Conservation (phyloP, 768 basidiomycete genomes). For the Rhizopogon rudus region DNA sequence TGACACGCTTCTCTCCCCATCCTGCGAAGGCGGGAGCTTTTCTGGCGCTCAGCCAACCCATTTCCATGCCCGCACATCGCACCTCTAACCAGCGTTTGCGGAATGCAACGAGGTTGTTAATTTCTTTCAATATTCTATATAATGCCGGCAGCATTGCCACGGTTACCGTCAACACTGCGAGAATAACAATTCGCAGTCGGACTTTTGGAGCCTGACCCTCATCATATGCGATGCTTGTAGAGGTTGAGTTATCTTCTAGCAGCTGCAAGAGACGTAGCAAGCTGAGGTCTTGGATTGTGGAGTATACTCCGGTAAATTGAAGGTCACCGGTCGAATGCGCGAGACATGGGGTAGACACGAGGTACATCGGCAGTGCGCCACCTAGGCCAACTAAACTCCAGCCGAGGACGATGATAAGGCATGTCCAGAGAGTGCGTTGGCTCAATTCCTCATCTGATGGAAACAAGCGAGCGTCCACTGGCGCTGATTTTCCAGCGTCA, state of each 20-base stretch:
- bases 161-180: slow-evolving; percentile 56
- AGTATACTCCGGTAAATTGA: slow-evolving; percentile 53
- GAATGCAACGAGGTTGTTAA: slow-evolving; percentile 49
- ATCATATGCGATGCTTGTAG: slow-evolving; percentile 16
- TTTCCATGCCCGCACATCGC: slow-evolving; percentile 63
- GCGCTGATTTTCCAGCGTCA: slow-evolving; percentile 44
- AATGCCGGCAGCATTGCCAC: slow-evolving; percentile 64
- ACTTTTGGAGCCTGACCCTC: slow-evolving; percentile 36
- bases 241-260: slow-evolving; percentile 39
- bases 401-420: slow-evolving; percentile 56
- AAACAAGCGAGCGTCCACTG: slow-evolving; percentile 51
- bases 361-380: slow-evolving; percentile 70
- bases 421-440: slow-evolving; percentile 66
- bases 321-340: slow-evolving; percentile 42
- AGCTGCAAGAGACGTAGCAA: slow-evolving; percentile 68
- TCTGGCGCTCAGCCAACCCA: slow-evolving; percentile 68
- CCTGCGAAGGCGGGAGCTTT: slow-evolving; percentile 63
- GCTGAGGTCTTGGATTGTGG: slow-evolving; percentile 70
- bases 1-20: slow-evolving; percentile 71
- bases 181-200: slow-evolving; percentile 61
- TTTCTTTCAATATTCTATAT: slow-evolving; percentile 60
- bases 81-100: slow-evolving; percentile 56
- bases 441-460: slow-evolving; percentile 73
- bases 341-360: slow-evolving; percentile 65
- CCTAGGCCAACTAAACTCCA: slow-evolving; percentile 67